A percentile compares a stretch with the other conserved stretches of the same genome.
Evolutionary conservation across 2,329 filamentous ascomycete genomes (phyloP).

Genomic region (Aspergillus sp.): DNA sequence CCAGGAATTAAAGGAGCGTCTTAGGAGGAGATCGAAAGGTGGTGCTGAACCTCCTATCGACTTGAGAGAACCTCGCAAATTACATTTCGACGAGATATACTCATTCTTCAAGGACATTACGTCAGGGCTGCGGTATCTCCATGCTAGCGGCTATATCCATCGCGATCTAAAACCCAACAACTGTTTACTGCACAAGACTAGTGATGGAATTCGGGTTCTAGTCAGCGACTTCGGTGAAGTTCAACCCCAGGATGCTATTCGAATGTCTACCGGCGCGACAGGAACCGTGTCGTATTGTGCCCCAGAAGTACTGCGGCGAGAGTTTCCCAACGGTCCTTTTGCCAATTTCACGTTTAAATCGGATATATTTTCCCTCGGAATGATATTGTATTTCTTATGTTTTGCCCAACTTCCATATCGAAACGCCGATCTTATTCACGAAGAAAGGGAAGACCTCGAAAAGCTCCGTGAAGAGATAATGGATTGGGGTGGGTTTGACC

Average conservation of each 20-base stretch:
- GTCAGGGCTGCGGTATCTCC: slow-evolving; percentile 84
- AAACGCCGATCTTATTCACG: slow-evolving; percentile 79
- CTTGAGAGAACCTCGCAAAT: slow-evolving; percentile 53
- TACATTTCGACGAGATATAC: slow-evolving; percentile 89
- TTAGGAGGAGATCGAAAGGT: slow-evolving; percentile 78
- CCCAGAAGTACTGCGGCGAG: slow-evolving; percentile 79
- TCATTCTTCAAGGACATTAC: slow-evolving; percentile 96
- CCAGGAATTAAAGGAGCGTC: slow-evolving; percentile 83
- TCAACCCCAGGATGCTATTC: slow-evolving; percentile 74
- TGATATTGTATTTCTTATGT: slow-evolving; percentile 98
- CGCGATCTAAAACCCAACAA: slow-evolving; percentile 95
- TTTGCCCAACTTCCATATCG: slow-evolving; percentile 85
- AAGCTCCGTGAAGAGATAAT: slow-evolving; percentile 81
- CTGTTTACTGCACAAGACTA: slow-evolving; percentile 79
- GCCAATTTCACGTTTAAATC: slow-evolving; percentile 97
- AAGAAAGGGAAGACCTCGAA: slow-evolving; percentile 90
- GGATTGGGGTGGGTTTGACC: slow-evolving; percentile 82
- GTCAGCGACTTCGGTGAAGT: slow-evolving; percentile 99
- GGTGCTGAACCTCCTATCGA: slow-evolving; percentile 63
- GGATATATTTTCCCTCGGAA: slow-evolving; percentile 95
- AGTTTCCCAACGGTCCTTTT: slow-evolving; percentile 64
- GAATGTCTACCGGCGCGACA: slow-evolving; percentile 89
- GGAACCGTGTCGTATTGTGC: slow-evolving; percentile 98
- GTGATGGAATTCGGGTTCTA: slow-evolving; percentile 71
- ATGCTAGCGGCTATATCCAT: slow-evolving; percentile 90